Percentiles rank a stretch among this genome's conserved stretches.
phyloP scores from a whole-genome alignment of 306 rosid genomes.

The Quercus alba region DNA sequence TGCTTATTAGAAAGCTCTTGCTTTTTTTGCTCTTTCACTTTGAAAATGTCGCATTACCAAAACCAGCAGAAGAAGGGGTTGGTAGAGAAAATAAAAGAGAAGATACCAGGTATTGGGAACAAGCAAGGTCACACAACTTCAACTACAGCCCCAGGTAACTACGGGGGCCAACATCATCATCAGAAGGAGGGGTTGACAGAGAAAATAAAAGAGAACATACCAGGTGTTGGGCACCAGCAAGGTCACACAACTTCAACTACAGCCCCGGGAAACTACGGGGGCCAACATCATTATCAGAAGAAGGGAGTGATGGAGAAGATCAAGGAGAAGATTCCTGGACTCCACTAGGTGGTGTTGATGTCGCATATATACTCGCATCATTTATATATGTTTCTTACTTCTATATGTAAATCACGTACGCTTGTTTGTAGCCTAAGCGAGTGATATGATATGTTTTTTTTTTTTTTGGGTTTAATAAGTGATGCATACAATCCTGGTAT shows the following conservation, averaged over 20 bases:
- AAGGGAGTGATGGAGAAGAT: neutral
- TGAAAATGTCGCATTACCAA: constrained; percentile 30
- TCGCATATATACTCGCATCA: no score
- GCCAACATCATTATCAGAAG: neutral
- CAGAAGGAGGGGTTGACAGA: neutral
- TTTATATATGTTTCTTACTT: no score
- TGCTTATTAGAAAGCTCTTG: no score
- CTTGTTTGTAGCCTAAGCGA: no score
- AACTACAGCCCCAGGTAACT: no score
- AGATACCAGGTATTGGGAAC: constrained; percentile 21
- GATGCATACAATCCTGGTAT: no score
- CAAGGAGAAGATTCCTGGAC: neutral
- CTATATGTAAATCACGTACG: no score
- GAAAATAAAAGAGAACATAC: neutral
- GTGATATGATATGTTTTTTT: no score
- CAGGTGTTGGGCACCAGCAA: neutral
- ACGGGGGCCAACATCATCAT: neutral
- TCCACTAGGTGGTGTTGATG: neutral
- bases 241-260: no score
- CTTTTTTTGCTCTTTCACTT: neutral
- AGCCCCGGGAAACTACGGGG: no score
- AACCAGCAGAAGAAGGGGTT: neutral
- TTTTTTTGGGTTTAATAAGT: no score
- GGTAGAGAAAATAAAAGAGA: neutral
- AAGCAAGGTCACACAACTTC: no score